Base-by-base conservation (phyloP, 164 flowering plant genomes). In the Kingdonia uniflora region DNA sequence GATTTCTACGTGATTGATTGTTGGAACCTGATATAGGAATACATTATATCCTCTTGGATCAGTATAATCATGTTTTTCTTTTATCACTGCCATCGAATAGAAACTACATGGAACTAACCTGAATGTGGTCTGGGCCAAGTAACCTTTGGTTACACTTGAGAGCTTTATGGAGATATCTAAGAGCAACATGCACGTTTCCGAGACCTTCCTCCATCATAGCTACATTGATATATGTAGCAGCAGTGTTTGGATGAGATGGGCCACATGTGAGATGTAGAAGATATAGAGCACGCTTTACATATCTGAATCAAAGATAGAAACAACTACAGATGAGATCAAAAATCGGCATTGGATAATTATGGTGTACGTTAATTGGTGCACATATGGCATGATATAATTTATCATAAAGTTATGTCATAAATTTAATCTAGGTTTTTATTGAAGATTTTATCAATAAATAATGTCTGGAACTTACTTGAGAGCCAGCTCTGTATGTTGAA, bases 151-250 rank as follows among this genome's bases (percentile, higher is more conserved):
- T 92, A 67, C 96, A 92, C 67, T 92, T 88, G 48, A 92, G 74
- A 64, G 97, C 99, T 73, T 92, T 86, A 67, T 92, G 99, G 51
- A 92, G 89, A 69, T 92, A 92, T 77, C 99, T 77, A 23, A 92
- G 88, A 49, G 99, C 99, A 64, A 88, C 89, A 71, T 88, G 99
- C 47, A 92, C 99, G 72, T 92, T 88, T 47, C 99, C 99, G 14
- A 92, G 80, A 56, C 99, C 99, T 80, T 92, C 99, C 74, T 92
- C 99, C 99, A 92, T 88, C 99, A 92, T 92, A 35, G 99, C 96
- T 45, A 92, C 99, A 74, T 92, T 92, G 58, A 92, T 92, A 67
- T 92, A 92, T 57, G 99, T 92, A 47, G 99, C 99, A 65, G 99
- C 99, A 64, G 99, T 92, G 65, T 92, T 92, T 56, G 99, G 99